Evolutionary conservation across 495 filamentous ascomycete genomes (phyloP).

Genomic region (Annulohypoxylon maeteangense): DNA sequence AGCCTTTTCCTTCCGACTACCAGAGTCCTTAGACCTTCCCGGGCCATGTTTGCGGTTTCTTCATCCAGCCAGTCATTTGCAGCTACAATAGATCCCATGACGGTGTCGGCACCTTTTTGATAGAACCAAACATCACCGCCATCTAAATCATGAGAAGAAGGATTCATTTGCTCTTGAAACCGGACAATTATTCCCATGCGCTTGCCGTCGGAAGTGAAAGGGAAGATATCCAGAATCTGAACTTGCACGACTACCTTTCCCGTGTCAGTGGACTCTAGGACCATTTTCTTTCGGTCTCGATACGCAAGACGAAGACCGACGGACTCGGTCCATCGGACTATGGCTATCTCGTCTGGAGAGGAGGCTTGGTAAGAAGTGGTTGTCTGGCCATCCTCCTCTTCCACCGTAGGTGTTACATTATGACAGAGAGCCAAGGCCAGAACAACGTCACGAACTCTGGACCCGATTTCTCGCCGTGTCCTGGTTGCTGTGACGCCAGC

Average conservation of each 20-base stretch:
- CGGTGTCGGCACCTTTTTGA: conserved; percentile 97
- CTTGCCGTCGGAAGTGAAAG: conserved; percentile 97
- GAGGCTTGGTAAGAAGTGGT: conserved; percentile 93
- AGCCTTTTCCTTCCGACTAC: conserved; percentile 90
- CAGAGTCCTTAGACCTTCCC: conserved; percentile 93
- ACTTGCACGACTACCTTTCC: conserved; percentile 84
- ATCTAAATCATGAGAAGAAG: conserved; percentile 52
- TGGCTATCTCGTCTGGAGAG: conserved; percentile 97
- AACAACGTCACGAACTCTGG: conserved; percentile 89
- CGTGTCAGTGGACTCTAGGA: conserved; percentile 80
- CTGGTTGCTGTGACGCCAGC: conserved; percentile 73
- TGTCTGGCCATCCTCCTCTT: conserved; percentile 80
- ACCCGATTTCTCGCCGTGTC: conserved; percentile 90
- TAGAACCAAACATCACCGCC: conserved; percentile 95
- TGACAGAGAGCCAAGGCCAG: conserved; percentile 94
- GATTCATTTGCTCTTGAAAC: conserved; percentile 68
- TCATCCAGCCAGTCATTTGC: conserved; percentile 99
- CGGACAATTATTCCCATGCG: conserved; percentile 97
- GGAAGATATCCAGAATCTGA: conserved; percentile 92
- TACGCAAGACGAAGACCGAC: conserved; percentile 87
- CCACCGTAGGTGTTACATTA: conserved; percentile 93
- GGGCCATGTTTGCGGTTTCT: conserved; percentile 98
- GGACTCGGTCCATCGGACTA: conserved; percentile 93
- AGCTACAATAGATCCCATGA: conserved; percentile 93
- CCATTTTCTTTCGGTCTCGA: conserved; percentile 86